Base-by-base conservation (phyloP, 331 rosid species). In the Pyrus hybrid region DNA sequence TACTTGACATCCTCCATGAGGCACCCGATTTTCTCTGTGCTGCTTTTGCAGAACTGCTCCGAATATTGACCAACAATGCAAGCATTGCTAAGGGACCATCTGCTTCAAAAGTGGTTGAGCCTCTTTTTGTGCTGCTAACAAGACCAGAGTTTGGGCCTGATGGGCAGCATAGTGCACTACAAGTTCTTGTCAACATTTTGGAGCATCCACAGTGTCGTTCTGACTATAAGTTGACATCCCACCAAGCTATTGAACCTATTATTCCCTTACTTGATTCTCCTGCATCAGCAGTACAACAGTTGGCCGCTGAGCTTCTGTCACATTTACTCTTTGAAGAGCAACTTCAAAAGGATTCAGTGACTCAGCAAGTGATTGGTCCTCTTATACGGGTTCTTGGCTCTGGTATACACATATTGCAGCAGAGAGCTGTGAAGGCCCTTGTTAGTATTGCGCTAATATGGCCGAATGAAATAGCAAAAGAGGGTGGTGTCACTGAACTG, bases 401-500 rank as follows among this genome's bases (percentile, higher is more conserved):
- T 67, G 99, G 99, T 22, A 84, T 89, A 70, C 97, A 91, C 82
- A 89, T 95, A 84, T 63, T 95, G 80, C 99, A 95, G 86, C 99
- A 95, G 91, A 89, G 94, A 87, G 99, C 97, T 84, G 93, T 95
- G 28, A 95, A 95, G 84, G 97, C 99, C 70, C 93, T 95, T 64
- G 96, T 92, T 64, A 89, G 99, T 81, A 85, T 95, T 73, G 93
- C 97, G 14, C 85, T 92, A 73, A 86, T 88, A 70, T 95, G 97
- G 97, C 97, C 99, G 5, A 95, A 95, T 79, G 97, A 95, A 83
- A 95, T 95, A 80, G 99, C 99, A 63, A 92, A 87, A 84, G 97
- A 90, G 81, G 97, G 97, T 37, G 97, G 99, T 77, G 99, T 95
- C 68, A 70, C 76, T 77, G 97, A 92, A 82, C 73, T 95, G 73